A percentile compares a stretch with the other conserved stretches of the same genome.
Evolutionary conservation across 805 yeast species (phyloP).

Genomic region (Barnettozyma californica): DNA sequence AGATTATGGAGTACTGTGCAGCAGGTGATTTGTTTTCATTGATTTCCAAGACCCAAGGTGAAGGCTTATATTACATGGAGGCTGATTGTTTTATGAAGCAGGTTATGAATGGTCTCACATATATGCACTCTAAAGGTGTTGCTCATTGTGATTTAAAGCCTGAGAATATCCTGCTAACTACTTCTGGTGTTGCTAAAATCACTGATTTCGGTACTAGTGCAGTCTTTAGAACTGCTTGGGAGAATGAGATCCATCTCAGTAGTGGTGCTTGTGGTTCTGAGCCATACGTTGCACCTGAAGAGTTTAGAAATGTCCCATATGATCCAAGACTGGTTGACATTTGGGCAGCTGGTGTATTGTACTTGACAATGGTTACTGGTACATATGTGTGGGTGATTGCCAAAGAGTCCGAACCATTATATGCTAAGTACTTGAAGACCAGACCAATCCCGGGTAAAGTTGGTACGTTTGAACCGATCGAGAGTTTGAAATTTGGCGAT

Average conservation of each 20-base stretch:
- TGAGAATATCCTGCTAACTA: slow-evolving; percentile 72
- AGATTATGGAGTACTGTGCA: slow-evolving; percentile 94
- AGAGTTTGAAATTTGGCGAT: slow-evolving; percentile 41
- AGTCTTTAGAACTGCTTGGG: slow-evolving; percentile 90
- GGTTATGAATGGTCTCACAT: slow-evolving; percentile 71
- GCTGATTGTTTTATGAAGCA: slow-evolving; percentile 91
- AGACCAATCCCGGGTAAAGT: slow-evolving; percentile 37
- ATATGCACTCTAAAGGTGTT: slow-evolving; percentile 87
- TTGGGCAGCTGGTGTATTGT: slow-evolving; percentile 84
- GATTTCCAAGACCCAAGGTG: slow-evolving; percentile 45
- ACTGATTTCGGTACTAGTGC: slow-evolving; percentile 91
- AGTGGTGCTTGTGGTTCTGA: slow-evolving; percentile 83
- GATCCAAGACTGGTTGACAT: slow-evolving; percentile 81
- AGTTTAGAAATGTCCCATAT: slow-evolving; percentile 50
- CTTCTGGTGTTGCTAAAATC: slow-evolving; percentile 60
- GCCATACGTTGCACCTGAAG: slow-evolving; percentile 93
- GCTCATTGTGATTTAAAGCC: slow-evolving; percentile 93
- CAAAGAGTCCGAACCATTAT: slow-evolving; percentile 42
- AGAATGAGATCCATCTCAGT: slow-evolving; percentile 59
- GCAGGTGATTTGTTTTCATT: slow-evolving; percentile 74
- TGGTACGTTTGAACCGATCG: slow-evolving; percentile 49
- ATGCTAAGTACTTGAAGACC: slow-evolving; percentile 38
- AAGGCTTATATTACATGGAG: slow-evolving; percentile 55
- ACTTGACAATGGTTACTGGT: slow-evolving; percentile 79
- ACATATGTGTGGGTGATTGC: slow-evolving; percentile 88